Evolutionary conservation across 768 basidiomycete genomes (phyloP), one percentile per base, ranked within the genome.

Genomic region (Dentipellis fragilis): DNA sequence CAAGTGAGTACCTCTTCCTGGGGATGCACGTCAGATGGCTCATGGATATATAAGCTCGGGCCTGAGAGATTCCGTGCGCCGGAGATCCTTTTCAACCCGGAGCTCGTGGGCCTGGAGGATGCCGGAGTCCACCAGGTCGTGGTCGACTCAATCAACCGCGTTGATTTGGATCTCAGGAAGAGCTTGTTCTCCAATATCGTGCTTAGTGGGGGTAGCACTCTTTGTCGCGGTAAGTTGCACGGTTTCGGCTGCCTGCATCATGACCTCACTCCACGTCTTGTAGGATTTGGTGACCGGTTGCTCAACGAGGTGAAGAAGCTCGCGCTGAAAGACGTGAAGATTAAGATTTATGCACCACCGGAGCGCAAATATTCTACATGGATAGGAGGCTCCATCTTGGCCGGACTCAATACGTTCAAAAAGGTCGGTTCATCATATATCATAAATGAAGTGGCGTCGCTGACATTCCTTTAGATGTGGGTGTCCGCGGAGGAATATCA

Each of bases 301-400:
- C 76, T 98, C 57, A 92, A 94, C 64, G 96, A 99, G 71, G 90
- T 96, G 52, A 97, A 97, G 78, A 94, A 91, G 73, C 74, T 96
- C 49, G 92, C 94, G 23, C 29, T 97, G 61, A 93, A 93, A 68
- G 95, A 98, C 63, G 82, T 95, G 65, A 99, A 98, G 76, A 93
- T 99, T 71, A 96, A 95, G 76, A 99, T 99, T 64, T 95, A 91
- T 63, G 96, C 96, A 23, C 96, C 96, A 17, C 96, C 96, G n/a
- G 96, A 99, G 72, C 85, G 96, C 62, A 99, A 98, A 71, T 95
- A 95, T 71, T 92, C 90, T 36, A 93, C 91, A 48, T 94, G 91
- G 91, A 93, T 93, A 64, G 95, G 96, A 53, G 96, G 96, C 5
- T 94, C 91, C 55, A 99, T 99, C 67, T 72, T 99, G 52, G 95